Percentiles rank a stretch among this genome's conserved stretches.
phyloP scores from a whole-genome alignment of 1,284 basidiomycete genomes.

The Sutorius eximius region DNA sequence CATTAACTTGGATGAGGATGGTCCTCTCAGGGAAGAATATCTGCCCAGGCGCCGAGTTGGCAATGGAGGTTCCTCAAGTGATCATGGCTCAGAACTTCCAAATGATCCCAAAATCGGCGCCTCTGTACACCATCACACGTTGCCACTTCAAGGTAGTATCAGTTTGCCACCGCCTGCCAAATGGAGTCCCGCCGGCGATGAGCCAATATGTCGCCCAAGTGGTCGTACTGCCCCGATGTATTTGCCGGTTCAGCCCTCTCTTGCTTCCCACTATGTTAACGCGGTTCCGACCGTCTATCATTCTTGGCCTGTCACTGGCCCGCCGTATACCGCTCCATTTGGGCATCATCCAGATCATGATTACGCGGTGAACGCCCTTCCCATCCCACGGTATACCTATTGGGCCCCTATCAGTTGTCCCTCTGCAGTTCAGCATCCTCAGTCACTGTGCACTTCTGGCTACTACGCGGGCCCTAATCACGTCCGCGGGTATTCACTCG shows the following conservation, averaged over 20 bases:
- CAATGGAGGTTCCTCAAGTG: constrained; percentile 14
- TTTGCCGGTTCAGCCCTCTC: constrained; percentile 60
- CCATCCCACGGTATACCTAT: constrained; percentile 42
- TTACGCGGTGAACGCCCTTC: constrained; percentile 14
- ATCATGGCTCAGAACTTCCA: constrained; percentile 1
- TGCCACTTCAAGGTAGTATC: constrained; percentile 34
- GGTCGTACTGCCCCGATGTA: constrained; percentile 56
- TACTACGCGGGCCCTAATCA: constrained; percentile 48
- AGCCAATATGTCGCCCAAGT: constrained; percentile 59
- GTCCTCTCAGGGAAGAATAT: constrained; percentile 76
- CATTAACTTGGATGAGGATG: constrained; percentile 78
- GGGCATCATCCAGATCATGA: constrained; percentile 19
- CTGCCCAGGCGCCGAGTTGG: constrained; percentile 61
- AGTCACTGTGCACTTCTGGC: constrained; percentile 55
- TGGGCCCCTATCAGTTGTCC: constrained; percentile 36
- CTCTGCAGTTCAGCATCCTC: constrained; percentile 49
- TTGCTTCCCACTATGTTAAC: constrained; percentile 29
- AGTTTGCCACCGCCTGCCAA: constrained; percentile 69
- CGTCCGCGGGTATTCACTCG: constrained; percentile 60
- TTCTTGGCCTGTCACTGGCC: constrained; percentile 41
- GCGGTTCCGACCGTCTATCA: constrained; percentile 35
- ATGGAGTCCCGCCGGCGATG: constrained; percentile 77
- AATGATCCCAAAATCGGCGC: constrained; percentile 1
- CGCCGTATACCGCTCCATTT: constrained; percentile 32
- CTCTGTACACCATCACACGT: constrained; percentile 9